phyloP scores from a whole-genome alignment of 2,329 filamentous ascomycete genomes.

The Exophiala phaeomuriformis region DNA sequence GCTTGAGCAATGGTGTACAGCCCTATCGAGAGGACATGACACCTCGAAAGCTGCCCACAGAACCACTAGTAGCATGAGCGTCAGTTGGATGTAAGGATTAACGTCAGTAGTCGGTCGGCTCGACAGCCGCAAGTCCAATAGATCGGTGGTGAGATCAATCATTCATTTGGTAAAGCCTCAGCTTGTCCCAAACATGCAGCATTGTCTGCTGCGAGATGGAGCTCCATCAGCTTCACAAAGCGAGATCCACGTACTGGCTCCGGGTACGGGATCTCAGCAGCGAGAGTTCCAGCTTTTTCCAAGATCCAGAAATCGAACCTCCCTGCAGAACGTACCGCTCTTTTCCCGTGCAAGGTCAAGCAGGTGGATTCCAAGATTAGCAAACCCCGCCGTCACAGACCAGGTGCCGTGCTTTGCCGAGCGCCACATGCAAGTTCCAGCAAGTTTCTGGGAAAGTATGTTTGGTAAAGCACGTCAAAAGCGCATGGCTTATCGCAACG shows the following conservation, averaged over 20 bases:
- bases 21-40: not conserved
- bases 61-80: too few relatives aligned
- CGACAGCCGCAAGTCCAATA: too few relatives aligned
- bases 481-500: slow-evolving; percentile 7
- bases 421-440: not conserved
- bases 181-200: too few relatives aligned
- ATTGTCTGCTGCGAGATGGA: not conserved
- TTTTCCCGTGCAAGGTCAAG: not conserved
- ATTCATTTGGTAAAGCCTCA: too few relatives aligned
- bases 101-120: too few relatives aligned
- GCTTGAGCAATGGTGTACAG: not conserved
- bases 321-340: not conserved
- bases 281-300: slow-evolving; percentile 1
- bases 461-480: not conserved
- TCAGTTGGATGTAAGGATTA: too few relatives aligned
- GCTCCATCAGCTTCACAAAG: not conserved
- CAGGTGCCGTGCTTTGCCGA: not conserved
- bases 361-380: not conserved
- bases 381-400: not conserved
- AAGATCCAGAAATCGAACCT: not conserved
- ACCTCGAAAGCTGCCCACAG: not conserved
- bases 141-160: too few relatives aligned
- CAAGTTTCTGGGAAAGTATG: too few relatives aligned
- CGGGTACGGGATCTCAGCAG: not conserved
- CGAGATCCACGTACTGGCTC: not conserved